Conservation (phyloP, 2,329 filamentous ascomycete species). For the Thielaviopsis ethacetica region DNA sequence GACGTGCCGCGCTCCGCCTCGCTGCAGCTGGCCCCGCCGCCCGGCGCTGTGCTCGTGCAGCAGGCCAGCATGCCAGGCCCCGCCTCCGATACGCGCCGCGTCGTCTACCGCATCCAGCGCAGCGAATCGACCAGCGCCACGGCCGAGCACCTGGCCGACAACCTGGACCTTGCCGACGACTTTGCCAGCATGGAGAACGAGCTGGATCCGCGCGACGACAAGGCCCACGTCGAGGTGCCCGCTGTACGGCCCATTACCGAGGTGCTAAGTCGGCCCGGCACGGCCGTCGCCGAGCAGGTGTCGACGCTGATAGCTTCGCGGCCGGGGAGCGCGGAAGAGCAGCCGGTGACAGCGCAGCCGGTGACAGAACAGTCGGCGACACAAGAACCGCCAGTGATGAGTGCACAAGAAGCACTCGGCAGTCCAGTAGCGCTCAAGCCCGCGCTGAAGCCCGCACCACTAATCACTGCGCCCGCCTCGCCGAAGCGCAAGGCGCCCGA, state of each 20-base stretch:
- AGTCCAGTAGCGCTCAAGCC: neutral
- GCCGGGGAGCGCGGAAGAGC: neutral
- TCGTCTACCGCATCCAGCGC: conserved; percentile 43
- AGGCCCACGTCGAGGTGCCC: neutral
- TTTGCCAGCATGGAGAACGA: conserved; percentile 6
- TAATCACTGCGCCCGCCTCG: neutral
- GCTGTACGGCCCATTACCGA: conserved; percentile 6
- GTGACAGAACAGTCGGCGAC: no score
- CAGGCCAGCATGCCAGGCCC: conserved; percentile 18
- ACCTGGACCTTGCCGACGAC: neutral
- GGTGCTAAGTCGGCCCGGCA: neutral
- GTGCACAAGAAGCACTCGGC: no score
- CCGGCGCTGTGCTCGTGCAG: conserved; percentile 43
- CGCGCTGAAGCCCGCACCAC: neutral
- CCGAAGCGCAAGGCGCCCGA: neutral
- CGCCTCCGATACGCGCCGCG: conserved; percentile 20
- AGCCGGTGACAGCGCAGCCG: no score
- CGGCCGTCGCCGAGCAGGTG: neutral
- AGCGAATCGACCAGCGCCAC: conserved; percentile 30
- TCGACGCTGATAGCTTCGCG: neutral
- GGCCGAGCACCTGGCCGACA: conserved; percentile 18
- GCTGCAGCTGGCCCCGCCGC: conserved; percentile 35
- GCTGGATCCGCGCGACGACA: neutral
- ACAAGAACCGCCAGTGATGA: no score
- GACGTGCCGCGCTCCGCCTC: conserved; percentile 34